Percentiles rank a stretch among this genome's conserved stretches.
Conservation (phyloP, 148 eudicot genomes). For the Diospyros kaki region DNA sequence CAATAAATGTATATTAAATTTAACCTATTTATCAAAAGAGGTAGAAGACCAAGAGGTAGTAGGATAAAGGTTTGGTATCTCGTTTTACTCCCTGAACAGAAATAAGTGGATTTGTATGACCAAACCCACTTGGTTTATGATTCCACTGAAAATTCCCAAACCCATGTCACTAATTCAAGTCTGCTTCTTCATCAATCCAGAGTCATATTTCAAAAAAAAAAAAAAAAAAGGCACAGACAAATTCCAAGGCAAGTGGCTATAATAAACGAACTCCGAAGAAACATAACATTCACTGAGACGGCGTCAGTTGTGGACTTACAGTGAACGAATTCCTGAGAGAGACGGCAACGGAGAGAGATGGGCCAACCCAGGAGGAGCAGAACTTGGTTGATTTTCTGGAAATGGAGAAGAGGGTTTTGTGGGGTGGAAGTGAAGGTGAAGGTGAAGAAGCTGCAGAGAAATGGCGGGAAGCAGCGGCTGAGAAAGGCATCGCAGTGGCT, state of each 20-base stretch:
- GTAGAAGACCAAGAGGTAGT: too few species aligned
- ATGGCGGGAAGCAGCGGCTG: constrained; percentile 47
- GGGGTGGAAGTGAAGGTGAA: constrained; percentile 24
- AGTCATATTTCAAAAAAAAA: neutral
- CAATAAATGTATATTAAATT: too few species aligned
- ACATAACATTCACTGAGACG: neutral
- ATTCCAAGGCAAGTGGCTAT: neutral
- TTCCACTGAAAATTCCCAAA: too few species aligned
- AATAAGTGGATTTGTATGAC: too few species aligned
- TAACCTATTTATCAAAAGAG: too few species aligned
- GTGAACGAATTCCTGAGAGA: constrained; percentile 49
- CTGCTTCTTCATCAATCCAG: too few species aligned
- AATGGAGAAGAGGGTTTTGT: constrained; percentile 10
- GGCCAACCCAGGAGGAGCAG: constrained; percentile 39
- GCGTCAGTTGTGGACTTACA: constrained; percentile 25
- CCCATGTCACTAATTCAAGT: too few species aligned
- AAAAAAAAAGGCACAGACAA: neutral
- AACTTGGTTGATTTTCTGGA: constrained; percentile 5
- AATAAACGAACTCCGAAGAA: neutral
- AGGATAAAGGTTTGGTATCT: too few species aligned
- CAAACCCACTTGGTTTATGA: too few species aligned
- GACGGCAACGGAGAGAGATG: constrained; percentile 39
- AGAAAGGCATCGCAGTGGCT: constrained; percentile 17
- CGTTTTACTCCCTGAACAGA: too few species aligned
- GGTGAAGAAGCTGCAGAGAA: constrained; percentile 26